phyloP scores from a whole-genome alignment of 140 eudicot species.

The Ambrosia hybrid region DNA sequence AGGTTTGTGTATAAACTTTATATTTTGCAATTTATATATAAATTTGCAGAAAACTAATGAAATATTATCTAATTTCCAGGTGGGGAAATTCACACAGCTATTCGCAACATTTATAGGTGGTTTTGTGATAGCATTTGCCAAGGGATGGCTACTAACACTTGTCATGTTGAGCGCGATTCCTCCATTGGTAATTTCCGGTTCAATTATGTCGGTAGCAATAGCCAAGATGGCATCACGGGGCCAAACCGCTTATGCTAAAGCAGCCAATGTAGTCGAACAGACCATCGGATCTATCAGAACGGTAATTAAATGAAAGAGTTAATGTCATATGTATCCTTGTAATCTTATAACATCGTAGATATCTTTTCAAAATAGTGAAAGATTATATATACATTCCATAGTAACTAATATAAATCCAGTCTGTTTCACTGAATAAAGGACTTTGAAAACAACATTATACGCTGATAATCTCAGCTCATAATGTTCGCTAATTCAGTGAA shows the following conservation, averaged over 20 bases:
- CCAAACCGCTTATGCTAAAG: constrained; percentile 82
- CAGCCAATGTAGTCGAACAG: constrained; percentile 76
- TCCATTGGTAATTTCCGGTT: constrained; percentile 66
- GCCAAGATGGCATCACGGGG: constrained; percentile 81
- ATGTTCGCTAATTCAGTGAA: neutral
- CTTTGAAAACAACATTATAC: neutral
- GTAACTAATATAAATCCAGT: too few relatives aligned
- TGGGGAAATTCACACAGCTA: constrained; percentile 79
- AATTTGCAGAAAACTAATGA: neutral
- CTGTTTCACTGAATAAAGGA: neutral
- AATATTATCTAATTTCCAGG: constrained; percentile 38
- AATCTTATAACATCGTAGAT: neutral
- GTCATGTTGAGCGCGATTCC: constrained; percentile 76
- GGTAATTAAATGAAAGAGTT: constrained; percentile 28
- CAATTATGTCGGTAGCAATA: constrained; percentile 48
- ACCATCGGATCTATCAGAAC: constrained; percentile 85
- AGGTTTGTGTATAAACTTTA: constrained; percentile 35
- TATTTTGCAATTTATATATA: neutral
- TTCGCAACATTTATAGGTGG: constrained; percentile 77
- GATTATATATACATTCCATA: neutral
- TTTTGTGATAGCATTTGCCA: constrained; percentile 65
- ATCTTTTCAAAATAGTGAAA: neutral
- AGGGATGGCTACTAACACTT: constrained; percentile 94
- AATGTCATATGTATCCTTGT: neutral
- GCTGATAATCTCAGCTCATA: neutral